Evolutionary conservation across 352 stramenopile genomes (phyloP), one percentile per base, ranked within the genome.

Genomic region (Phytophthora fragariae): DNA sequence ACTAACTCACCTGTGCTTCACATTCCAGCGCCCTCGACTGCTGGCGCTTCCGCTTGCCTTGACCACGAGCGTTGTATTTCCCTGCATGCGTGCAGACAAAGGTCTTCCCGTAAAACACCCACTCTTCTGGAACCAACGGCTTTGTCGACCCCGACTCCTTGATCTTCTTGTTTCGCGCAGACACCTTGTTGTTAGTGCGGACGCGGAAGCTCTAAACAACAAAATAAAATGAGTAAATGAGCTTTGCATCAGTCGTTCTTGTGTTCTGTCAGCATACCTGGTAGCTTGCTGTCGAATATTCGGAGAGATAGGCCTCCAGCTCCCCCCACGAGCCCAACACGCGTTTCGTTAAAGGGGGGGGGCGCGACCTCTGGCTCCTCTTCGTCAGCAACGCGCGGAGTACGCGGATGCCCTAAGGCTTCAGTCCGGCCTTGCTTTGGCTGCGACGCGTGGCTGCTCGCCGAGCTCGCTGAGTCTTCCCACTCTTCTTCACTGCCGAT

Each of bases 21-120:
- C 63, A 70, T 7, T 68, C 39, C 2, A 61, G 2, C 5, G 58
- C 27, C 21, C 67, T 39, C 14, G 67, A 57, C 14, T 64, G 19
- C 11, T 65, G 53, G 3, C 31, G n/a, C 66, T 65, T 65, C 15
- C 67, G 11, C 12, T 73, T 57, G 1, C 59, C 59, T 64, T 73
- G 14, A 0, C 53, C 53, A 10, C 31, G 58, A 17, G 33, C 5
- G 15, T 69, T 69, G 59, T 73, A 65, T 39, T 68, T 56, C 5
- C 59, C 59, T 17, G 53, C 44, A 14, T 73, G 59, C 0, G 59
- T 73, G 41, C 67, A 70, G 6, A 73, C 60, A 27, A 56, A 69
- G 1, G 67, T 61, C 17, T 73, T 73, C 0, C 41, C 29, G 37
- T 73, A 69, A 9, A 64, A 19, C 5, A 64, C 33, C 67, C 67